phyloP scores from a whole-genome alignment of 495 filamentous ascomycete species.

The Daldinia loculata region DNA sequence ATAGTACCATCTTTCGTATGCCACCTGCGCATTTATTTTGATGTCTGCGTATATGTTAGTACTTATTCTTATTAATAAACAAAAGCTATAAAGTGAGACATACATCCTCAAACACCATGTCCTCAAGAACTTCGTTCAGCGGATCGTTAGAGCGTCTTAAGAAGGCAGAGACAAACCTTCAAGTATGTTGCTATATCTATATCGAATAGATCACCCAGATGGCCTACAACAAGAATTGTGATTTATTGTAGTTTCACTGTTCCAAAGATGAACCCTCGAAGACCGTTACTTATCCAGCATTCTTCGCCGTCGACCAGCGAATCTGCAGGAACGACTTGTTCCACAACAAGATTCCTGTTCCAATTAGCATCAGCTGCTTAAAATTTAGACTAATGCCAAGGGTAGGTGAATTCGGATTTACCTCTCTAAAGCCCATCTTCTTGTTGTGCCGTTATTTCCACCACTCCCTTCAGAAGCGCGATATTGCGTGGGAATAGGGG shows the following conservation, averaged over 20 bases:
- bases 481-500: conserved; percentile 52
- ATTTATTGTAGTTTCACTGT: conserved; percentile 35
- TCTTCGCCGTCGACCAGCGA: conserved; percentile 75
- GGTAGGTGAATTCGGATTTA: conserved; percentile 21
- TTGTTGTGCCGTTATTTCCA: conserved; percentile 82
- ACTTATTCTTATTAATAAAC: neutral
- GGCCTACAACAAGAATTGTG: neutral
- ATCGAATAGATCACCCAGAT: neutral
- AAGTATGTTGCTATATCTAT: neutral
- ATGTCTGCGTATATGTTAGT: neutral
- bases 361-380: conserved; percentile 18
- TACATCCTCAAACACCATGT: too few relatives aligned
- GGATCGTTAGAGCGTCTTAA: neutral
- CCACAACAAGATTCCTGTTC: conserved; percentile 63
- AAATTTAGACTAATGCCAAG: neutral
- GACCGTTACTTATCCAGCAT: conserved; percentile 86
- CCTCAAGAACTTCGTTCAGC: too few relatives aligned
- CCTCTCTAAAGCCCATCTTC: conserved; percentile 78
- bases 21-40: too few relatives aligned
- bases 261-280: conserved; percentile 74
- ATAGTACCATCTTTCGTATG: neutral
- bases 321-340: conserved; percentile 62
- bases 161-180: neutral
- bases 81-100: neutral
- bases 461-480: conserved; percentile 60